Base-by-base conservation (phyloP, 805 yeast genomes). In the Pichia scutulata region DNA sequence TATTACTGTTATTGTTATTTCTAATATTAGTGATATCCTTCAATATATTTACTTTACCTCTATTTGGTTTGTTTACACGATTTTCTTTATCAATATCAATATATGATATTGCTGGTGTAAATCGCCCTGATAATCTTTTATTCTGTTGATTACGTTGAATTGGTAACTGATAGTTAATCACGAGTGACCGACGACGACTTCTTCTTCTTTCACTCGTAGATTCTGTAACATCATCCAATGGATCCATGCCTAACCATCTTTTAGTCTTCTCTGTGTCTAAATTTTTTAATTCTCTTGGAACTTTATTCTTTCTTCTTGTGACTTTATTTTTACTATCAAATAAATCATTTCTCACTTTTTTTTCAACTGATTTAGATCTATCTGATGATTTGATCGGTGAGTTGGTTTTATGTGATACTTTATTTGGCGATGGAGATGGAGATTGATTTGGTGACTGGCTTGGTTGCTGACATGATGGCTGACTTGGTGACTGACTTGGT, bases 151-250 rank as follows among this genome's bases (percentile, higher is more conserved):
- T 70, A 48, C 84, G 64, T 1, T 33, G 37, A 16, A 90, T 80
- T 0, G 89, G 89, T 33, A 80, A 71, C 19, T 80, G 80, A 58
- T 87, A 87, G 61, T 81, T 78, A 7, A 87, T 78, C 12, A 76
- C 73, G 4, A 50, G 39, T 51, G 76, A 78, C 4, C 80, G 75
- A 22, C 80, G 68, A 23, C 88, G 71, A 47, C 57, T 59, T 14
- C 52, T 43, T 12, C 57, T 41, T 46, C 48, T 51, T n/a, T 43
- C 47, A 39, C 54, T 54, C 3, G 47, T 46, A 7, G 46, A 18
- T 22, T 49, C 57, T 10, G 48, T 48, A 39, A 44, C 43, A 22
- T 45, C 84, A 68, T 7, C 59, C 25, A 53, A 28, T 30, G 50
- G 52, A 50, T 52, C 55, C 26, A 49, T 44, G 14, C 51, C 48